A percentile compares a stretch with the other conserved stretches of the same genome.
Evolutionary conservation across 1,284 basidiomycete genomes (phyloP).

Genomic region (Fomitopsis betulina): DNA sequence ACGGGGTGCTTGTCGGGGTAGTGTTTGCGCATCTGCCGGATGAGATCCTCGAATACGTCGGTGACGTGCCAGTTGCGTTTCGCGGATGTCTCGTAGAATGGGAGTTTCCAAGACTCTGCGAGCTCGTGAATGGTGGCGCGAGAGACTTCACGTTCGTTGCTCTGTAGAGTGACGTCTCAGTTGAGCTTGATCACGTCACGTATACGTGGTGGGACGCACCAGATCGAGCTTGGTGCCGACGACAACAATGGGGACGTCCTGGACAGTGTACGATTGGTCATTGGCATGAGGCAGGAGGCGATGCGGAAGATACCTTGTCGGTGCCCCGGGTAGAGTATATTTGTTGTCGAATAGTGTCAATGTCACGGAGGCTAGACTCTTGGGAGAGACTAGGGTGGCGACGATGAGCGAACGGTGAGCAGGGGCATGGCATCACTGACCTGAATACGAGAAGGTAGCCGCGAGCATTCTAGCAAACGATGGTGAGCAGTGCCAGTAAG

Average conservation of each 20-base stretch:
- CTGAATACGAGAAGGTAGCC: constrained; percentile 86
- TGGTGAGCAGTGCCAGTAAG: neutral
- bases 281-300: neutral
- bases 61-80: constrained; percentile 77
- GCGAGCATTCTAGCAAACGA: constrained; percentile 50
- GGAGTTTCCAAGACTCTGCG: constrained; percentile 64
- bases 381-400: constrained; percentile 57
- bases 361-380: constrained; percentile 71
- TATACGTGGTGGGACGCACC: constrained; percentile 12
- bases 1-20: constrained; percentile 48
- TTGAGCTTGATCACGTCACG: neutral
- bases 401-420: neutral
- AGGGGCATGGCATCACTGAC: constrained; percentile 27
- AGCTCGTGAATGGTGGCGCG: constrained; percentile 61
- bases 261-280: constrained; percentile 2
- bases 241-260: constrained; percentile 77
- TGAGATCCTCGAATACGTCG: constrained; percentile 76
- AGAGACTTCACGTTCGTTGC: constrained; percentile 77
- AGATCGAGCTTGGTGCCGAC: constrained; percentile 90
- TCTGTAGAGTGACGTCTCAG: constrained; percentile 20
- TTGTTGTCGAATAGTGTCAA: constrained; percentile 75
- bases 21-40: constrained; percentile 66
- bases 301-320: constrained; percentile 40
- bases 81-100: constrained; percentile 84
- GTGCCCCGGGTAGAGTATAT: constrained; percentile 78